phyloP scores from a whole-genome alignment of 352 stramenopile species.

The Phytopythium kandeliae region DNA sequence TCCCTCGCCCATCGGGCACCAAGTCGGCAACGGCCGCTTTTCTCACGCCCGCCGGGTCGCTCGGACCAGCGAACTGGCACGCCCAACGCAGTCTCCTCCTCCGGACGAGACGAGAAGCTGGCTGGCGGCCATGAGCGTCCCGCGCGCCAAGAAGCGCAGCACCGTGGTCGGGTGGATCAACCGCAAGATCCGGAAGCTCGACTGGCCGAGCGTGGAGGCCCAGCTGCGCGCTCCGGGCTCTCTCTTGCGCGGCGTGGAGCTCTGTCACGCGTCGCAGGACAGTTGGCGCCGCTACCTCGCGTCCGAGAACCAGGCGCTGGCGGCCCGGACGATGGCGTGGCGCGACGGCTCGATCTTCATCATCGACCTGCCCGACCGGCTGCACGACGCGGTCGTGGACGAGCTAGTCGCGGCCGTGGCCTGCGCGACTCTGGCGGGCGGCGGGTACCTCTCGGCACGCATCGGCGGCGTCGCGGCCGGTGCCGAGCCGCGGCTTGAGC shows the following conservation, averaged over 20 bases:
- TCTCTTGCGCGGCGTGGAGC: neutral
- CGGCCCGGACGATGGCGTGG: neutral
- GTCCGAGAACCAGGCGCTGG: neutral
- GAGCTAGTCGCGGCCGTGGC: neutral
- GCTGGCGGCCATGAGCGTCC: too few relatives aligned
- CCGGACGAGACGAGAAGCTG: too few relatives aligned
- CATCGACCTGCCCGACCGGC: neutral
- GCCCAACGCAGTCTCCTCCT: too few relatives aligned
- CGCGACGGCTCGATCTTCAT: slow-evolving; percentile 1
- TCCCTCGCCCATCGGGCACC: too few relatives aligned
- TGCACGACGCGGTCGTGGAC: neutral
- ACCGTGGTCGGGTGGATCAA: slow-evolving; percentile 3
- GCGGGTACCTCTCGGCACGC: neutral
- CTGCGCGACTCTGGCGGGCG: neutral
- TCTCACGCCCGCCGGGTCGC: too few relatives aligned
- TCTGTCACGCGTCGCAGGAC: neutral
- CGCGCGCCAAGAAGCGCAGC: slow-evolving; percentile 1
- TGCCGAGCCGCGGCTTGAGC: neutral
- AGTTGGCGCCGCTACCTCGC: neutral
- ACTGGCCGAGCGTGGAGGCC: neutral
- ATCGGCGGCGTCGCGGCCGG: neutral
- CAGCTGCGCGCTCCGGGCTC: neutral
- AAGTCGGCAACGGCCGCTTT: too few relatives aligned
- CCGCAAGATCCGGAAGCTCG: neutral
- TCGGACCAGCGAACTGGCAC: too few relatives aligned